phyloP scores from a whole-genome alignment of 208 protist species.

The Phytomonas francai region DNA sequence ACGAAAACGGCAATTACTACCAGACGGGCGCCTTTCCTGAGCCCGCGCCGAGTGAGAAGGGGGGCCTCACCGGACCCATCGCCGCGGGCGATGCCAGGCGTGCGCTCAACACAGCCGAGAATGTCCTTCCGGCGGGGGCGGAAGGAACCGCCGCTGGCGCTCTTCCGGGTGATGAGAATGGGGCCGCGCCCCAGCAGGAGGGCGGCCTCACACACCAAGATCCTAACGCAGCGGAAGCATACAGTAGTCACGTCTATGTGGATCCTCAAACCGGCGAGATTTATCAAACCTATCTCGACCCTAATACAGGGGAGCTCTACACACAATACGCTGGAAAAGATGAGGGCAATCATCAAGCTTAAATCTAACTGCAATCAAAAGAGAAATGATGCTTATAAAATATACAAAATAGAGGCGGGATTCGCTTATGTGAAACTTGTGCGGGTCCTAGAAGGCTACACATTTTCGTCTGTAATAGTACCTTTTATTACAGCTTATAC shows the following conservation, averaged over 20 bases:
- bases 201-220: not conserved
- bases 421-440: not conserved
- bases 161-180: not conserved
- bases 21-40: constrained; percentile 12
- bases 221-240: not conserved
- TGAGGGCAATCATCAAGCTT: not conserved
- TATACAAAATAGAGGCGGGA: not conserved
- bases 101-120: not conserved
- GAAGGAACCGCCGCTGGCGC: not conserved
- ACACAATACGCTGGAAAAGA: constrained; percentile 15
- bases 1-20: constrained; percentile 56
- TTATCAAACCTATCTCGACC: constrained; percentile 26
- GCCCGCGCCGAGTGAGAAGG: constrained; percentile 8
- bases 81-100: not conserved
- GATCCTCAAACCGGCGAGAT: not conserved
- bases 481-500: not conserved
- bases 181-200: constrained; percentile 3
- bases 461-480: not conserved
- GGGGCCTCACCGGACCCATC: not conserved
- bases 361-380: not conserved
- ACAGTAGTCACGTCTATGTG: not conserved
- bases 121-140: not conserved
- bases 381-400: not conserved
- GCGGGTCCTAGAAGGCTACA: not conserved
- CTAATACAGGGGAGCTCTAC: constrained; percentile 27